Base-by-base conservation (phyloP, 2,329 filamentous ascomycete genomes). In the Penicillium sp. region DNA sequence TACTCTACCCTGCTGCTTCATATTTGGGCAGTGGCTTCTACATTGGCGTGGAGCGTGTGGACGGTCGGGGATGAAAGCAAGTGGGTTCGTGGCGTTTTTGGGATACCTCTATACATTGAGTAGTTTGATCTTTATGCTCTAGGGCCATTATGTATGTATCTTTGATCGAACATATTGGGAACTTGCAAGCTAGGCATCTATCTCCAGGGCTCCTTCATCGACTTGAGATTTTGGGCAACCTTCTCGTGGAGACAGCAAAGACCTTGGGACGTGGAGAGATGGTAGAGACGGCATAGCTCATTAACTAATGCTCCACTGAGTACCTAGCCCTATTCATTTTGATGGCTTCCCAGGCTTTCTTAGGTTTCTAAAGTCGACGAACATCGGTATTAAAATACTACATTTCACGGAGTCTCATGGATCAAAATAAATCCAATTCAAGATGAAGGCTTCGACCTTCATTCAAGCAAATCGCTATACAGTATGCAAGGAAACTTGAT, bases 71-170 rank as follows among this genome's bases (percentile, higher is more conserved):
- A 45, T 31, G 46, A 41, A 47, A 44, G 44, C 23, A 48, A 43
- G 44, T 50, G 41, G 47, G 55, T 42, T 50, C 18, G 37, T 54
- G 55, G 55, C 55, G 55, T 58, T 58, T 47, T 53, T 47, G 43
- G 49, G 50, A 58, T 56, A 55, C 47, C 50, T 55, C 32, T 52
- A 56, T 50, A 52, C 47, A 49, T 56, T 54, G 46, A 41, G 23
- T 54, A 50, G 7, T 28, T 48, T 38, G 28, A 4, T 23, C 18
- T 10, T 51, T 29, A 20, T 47, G 35, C 46, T 27, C 29, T 46
- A 27, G 44, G 13, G 15, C 39, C 27, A 35, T 45, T 15, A 42
- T 46, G 23, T 52, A 46, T 46, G 49, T 49, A 49, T 52, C 39
- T 39, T 25, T 46, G 18, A 35, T 49, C 42, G 38, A 31, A 20